Base-by-base conservation (phyloP, 2,329 filamentous ascomycete species). In the Aspergillus sp. region DNA sequence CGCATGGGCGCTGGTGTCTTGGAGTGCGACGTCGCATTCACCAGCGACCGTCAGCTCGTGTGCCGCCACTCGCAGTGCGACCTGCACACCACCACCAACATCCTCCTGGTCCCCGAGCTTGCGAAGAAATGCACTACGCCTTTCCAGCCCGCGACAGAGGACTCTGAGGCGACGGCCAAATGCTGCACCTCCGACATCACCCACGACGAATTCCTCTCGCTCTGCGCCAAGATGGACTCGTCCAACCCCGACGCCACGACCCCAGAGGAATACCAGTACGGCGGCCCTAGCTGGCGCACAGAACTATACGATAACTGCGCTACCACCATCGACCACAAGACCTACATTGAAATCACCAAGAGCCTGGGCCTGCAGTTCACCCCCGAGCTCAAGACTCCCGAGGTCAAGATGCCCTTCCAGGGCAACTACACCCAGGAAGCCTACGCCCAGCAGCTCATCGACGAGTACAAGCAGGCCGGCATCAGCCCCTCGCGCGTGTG, bases 61-160 rank as follows among this genome's bases (percentile, higher is more conserved):
- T 64, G 62, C 38, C 60, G 62, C 8, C 62, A 64, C 45, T 64
- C 60, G n/a, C 62, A 64, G 43, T 64, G 62, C 43, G 62, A 64
- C 44, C 53, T 64, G 26, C 62, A 64, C 55, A 63, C 60, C 1
- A 64, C 62, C 26, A 64, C 62, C 55, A 56, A 64, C 53, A 64
- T 64, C 55, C 58, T 64, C 11, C 53, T 58, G 42, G 60, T 59
- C 39, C 62, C 62, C 17, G 57, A 61, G 39, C 56, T 64, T 9
- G 62, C 62, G 2, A 61, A 58, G 8, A 64, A 64, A 32, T 64
- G 62, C 55, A 61, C 55, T 17, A 48, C 36, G 2, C 62, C 62
- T 13, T 64, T 64, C 58, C 22, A 55, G 50, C 60, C 62, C 13
- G 62, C 62, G 4, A 51, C 58, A 4, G 47, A 49, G 3, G 32